Evolutionary conservation across 805 yeast genomes (phyloP).

Genomic region (Schizosaccharomyces japonicus): DNA sequence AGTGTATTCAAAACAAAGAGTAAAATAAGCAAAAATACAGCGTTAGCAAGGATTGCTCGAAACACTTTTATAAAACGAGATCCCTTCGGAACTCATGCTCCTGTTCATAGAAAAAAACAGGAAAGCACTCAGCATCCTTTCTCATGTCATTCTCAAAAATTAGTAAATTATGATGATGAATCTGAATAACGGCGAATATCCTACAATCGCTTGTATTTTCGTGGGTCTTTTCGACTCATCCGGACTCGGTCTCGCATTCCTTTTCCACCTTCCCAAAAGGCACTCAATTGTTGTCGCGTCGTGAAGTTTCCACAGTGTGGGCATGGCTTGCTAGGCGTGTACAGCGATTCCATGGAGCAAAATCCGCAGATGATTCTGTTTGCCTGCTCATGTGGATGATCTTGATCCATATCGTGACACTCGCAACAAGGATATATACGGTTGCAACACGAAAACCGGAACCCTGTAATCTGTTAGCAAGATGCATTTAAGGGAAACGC

Average conservation of each 20-base stretch:
- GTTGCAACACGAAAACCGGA: slow-evolving; percentile 21
- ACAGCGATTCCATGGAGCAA: slow-evolving; percentile 21
- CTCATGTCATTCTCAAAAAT: too few relatives aligned
- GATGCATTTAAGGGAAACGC: background rate
- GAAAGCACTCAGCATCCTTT: background rate
- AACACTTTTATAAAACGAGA: background rate
- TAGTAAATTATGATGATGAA: background rate
- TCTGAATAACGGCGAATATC: background rate
- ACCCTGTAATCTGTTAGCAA: slow-evolving; percentile 13
- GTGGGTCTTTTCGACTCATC: slow-evolving; percentile 22
- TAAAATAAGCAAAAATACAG: background rate
- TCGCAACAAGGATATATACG: slow-evolving; percentile 21
- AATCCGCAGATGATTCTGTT: slow-evolving; percentile 20
- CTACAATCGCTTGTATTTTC: slow-evolving; percentile 16
- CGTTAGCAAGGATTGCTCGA: background rate
- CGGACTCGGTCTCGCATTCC: slow-evolving; percentile 20
- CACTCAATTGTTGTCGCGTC: slow-evolving; percentile 11
- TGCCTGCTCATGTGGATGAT: slow-evolving; percentile 19
- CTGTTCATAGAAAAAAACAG: background rate
- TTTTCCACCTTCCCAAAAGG: slow-evolving; percentile 24
- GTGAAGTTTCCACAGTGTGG: slow-evolving; percentile 18
- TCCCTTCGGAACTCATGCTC: too few relatives aligned
- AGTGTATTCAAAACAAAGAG: too few relatives aligned
- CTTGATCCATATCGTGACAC: slow-evolving; percentile 19
- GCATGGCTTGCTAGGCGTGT: slow-evolving; percentile 14